These are phyloP conservation scores for Candolleomyces aberdarensis DNA, from an alignment of 768 basidiomycete genomes.

Conservation along the genomic window DNA sequence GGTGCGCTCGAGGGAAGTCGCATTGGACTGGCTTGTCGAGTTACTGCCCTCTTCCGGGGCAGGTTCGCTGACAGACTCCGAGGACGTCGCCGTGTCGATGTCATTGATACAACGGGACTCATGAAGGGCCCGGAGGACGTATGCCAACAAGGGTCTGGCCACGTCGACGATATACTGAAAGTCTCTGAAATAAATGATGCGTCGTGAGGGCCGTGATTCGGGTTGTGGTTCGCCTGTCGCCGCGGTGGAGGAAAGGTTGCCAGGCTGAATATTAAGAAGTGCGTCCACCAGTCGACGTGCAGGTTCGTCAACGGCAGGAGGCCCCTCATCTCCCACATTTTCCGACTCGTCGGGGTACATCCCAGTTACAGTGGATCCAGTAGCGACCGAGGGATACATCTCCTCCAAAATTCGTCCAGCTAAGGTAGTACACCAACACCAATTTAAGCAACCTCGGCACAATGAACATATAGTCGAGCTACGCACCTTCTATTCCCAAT, in stretches of 20 bases:
- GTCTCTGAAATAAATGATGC: conserved; percentile 10
- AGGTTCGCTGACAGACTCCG: too few species aligned
- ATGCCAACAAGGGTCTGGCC: conserved; percentile 3
- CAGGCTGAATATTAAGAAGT: neutral
- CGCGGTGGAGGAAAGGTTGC: neutral
- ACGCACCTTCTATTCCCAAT: conserved; percentile 11
- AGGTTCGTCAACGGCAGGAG: neutral
- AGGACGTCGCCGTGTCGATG: too few species aligned
- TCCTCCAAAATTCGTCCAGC: neutral
- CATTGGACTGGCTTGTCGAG: too few species aligned
- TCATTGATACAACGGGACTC: neutral
- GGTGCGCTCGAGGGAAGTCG: neutral
- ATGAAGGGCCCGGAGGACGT: conserved; percentile 2
- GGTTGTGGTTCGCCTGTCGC: too few species aligned
- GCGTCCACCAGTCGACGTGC: neutral
- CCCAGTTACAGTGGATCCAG: too few species aligned
- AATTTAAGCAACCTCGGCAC: neutral
- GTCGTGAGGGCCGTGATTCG: neutral
- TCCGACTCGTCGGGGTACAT: neutral
- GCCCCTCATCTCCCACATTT: neutral
- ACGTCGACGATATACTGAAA: conserved; percentile 4
- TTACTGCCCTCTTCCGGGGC: too few species aligned
- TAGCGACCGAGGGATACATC: neutral
- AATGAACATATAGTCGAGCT: neutral
- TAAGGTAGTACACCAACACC: neutral